Evolutionary conservation across 2,329 filamentous ascomycete genomes (phyloP), one percentile per base, ranked within the genome.

Genomic region (Mycosphaerelloides madeirae): DNA sequence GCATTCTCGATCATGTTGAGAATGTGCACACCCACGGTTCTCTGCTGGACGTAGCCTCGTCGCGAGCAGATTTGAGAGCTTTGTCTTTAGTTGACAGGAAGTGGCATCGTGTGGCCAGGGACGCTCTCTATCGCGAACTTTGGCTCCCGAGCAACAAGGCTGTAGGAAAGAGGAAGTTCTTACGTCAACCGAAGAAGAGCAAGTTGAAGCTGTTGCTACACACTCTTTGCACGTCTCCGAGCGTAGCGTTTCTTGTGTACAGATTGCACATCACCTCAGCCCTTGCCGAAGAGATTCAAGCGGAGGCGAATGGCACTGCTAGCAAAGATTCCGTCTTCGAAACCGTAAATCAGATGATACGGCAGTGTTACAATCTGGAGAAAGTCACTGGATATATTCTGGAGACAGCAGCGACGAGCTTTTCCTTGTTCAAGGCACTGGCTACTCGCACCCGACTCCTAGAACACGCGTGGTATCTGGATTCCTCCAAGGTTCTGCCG

Each of bases 351-450:
- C 78, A 77, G 1, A 65, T 81, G 29, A 74, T 81, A 25, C 78
- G 79, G 71, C 71, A 72, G 2, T 81, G 77, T 53, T 76, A 78
- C 6, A 77, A 76, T 47, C 60, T 81, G 16, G 76, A 81, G 59
- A 68, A 70, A 19, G 60, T 81, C 6, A 58, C 72, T 25, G 78
- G 78, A 5, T 73, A 79, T 44, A 68, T 72, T 38, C 63, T 75
- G n/a, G 68, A 73, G 6, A 50, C 49, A 8, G 49, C 44, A 14
- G 44, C 36, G 13, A 41, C 36, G 28, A 57, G 46, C 29, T 37
- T 18, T 32, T 42, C 38, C 25, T 43, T 60, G 5, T 36, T 56
- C 71, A 9, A 80, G 55, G 76, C 78, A 2, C 57, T 81, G 15
- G 78, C 78, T 0, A 78, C 74, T 5, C 67, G 77, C 31, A 65